phyloP scores from a whole-genome alignment of 805 yeast species.

The Hanseniaspora pseudoguilliermondii region DNA sequence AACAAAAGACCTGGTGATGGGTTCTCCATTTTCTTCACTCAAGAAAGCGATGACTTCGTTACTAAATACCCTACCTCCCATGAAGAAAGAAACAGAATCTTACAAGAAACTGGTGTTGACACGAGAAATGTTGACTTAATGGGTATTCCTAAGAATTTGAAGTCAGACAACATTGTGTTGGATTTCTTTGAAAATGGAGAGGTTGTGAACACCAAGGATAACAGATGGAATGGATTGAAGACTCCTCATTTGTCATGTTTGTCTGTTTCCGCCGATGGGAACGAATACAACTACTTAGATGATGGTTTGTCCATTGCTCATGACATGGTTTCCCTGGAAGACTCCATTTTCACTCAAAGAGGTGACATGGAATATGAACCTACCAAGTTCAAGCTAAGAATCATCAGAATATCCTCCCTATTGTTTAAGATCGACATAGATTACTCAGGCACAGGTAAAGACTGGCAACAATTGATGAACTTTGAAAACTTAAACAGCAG shows the following conservation, averaged over 20 bases:
- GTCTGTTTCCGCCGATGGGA: constrained; percentile 7
- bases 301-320: constrained; percentile 14
- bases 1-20: constrained; percentile 14
- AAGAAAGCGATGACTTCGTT: constrained; percentile 5
- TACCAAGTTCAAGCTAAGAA: constrained; percentile 12
- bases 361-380: constrained; percentile 5
- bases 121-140: constrained; percentile 13
- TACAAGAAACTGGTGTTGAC: constrained; percentile 11
- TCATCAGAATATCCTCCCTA: constrained; percentile 10
- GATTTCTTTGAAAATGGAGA: constrained; percentile 14
- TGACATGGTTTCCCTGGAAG: constrained; percentile 10
- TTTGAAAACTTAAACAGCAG: constrained; percentile 12
- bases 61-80: constrained; percentile 11
- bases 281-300: constrained; percentile 10
- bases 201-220: constrained; percentile 4
- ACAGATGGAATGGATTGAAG: constrained; percentile 10
- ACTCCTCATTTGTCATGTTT: constrained; percentile 12
- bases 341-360: background rate
- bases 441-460: constrained; percentile 12
- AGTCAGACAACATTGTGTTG: constrained; percentile 12
- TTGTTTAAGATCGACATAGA: constrained; percentile 14
- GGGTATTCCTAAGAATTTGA: constrained; percentile 14
- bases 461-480: constrained; percentile 12
- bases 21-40: constrained; percentile 12
- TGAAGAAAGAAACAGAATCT: constrained; percentile 9